These are phyloP conservation scores for Clitopilus hobsonii DNA, from an alignment of 768 basidiomycete species.

Conservation along the genomic window DNA sequence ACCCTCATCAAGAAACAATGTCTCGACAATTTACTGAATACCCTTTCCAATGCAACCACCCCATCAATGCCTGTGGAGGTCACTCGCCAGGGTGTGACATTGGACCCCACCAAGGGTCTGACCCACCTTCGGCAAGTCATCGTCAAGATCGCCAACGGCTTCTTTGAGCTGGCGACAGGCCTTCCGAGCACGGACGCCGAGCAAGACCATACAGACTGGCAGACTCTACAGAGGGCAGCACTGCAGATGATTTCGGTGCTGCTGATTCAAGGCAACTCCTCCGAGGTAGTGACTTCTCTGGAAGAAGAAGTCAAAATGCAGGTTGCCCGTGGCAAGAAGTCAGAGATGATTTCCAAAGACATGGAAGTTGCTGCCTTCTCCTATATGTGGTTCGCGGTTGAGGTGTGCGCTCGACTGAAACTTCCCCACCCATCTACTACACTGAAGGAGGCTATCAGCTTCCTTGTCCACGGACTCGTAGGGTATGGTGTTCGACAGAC, in stretches of 20 bases:
- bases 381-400: constrained; percentile 62
- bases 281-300: constrained; percentile 24
- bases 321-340: constrained; percentile 31
- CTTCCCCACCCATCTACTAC: constrained; percentile 14
- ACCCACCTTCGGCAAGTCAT: constrained; percentile 40
- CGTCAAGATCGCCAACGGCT: constrained; percentile 40
- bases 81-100: constrained; percentile 32
- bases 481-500: constrained; percentile 45
- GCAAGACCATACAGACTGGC: constrained; percentile 32
- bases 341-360: constrained; percentile 22
- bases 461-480: constrained; percentile 49
- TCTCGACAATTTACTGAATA: constrained; percentile 51
- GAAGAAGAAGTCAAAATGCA: constrained; percentile 33
- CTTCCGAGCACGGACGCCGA: constrained; percentile 25
- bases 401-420: constrained; percentile 39
- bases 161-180: constrained; percentile 32
- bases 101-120: constrained; percentile 38
- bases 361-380: constrained; percentile 36
- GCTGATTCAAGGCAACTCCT: constrained; percentile 10
- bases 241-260: constrained; percentile 46
- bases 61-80: constrained; percentile 25
- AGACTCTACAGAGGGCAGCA: constrained; percentile 29
- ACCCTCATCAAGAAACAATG: constrained; percentile 60
- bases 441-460: constrained; percentile 24
- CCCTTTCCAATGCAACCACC: constrained; percentile 18